Evolutionary conservation across 2,329 filamentous ascomycete genomes (phyloP), one percentile per base, ranked within the genome.

Genomic region (Diplodia scrobiculata): DNA sequence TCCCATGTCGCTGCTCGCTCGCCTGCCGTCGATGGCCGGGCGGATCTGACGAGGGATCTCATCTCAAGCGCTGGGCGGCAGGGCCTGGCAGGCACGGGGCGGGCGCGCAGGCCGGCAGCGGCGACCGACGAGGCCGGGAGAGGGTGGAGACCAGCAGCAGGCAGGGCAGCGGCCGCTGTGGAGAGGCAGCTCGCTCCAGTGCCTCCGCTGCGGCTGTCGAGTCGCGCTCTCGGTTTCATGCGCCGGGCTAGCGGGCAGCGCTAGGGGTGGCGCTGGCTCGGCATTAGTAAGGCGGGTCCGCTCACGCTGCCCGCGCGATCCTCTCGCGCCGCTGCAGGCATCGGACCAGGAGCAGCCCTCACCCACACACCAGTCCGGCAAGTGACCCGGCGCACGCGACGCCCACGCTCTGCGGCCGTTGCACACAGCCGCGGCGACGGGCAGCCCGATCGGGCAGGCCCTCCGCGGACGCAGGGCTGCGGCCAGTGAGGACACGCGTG

Each of bases 321-420:
- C 58, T 62, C 58, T 29, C 58, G 17, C 17, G 45, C 58, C 21
- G 58, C 45, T 19, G 58, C 58, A 62, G 58, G 58, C 58, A 62
- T 62, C 55, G 55, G 55, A 58, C 55, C 55, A 60, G 55, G 38
- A 60, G 38, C 38, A 47, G 38, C 52, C 7, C 55, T 47, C 55
- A 60, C 55, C 55, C 55, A 41, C 55, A 48, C 55, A 47, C 45
- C 58, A 51, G 52, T 66, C 52, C 45, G 63, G 63, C 52, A 58
- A 59, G 52, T 62, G 45, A 53, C 55, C 53, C 48, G 54, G 64
- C 53, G 54, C 47, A 60, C 53, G 64, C 64, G 64, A 53, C 54
- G 63, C 51, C 63, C 63, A 65, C 63, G 63, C 58, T 62, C 58
- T 62, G 58, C 58, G 41, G 41, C 63, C 63, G 63, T 65, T 65